Percentiles rank a stretch among this genome's conserved stretches.
These are phyloP conservation scores for Chaetomium olivaceum DNA, from an alignment of 2,329 filamentous ascomycete genomes.

Conservation along the genomic window DNA sequence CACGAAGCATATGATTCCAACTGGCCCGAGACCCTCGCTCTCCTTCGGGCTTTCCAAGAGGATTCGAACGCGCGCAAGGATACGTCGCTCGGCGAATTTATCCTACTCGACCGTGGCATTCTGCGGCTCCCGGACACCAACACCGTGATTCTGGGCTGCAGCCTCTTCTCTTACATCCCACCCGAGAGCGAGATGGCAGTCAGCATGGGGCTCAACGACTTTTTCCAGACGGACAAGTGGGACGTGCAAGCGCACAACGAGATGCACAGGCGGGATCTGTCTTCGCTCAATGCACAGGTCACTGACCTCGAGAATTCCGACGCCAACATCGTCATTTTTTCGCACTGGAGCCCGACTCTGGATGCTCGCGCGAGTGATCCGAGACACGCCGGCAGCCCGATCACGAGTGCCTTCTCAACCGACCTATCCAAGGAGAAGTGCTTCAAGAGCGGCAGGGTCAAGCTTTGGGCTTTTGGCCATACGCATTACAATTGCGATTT, in stretches of 20 bases:
- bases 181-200: constrained; percentile 36
- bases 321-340: constrained; percentile 28
- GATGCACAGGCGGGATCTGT: constrained; percentile 31
- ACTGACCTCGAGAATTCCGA: constrained; percentile 2
- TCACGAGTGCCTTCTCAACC: constrained; percentile 41
- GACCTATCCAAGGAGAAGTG: constrained; percentile 41
- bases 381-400: constrained; percentile 25
- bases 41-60: constrained; percentile 39
- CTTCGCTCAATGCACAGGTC: constrained; percentile 35
- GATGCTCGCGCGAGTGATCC: constrained; percentile 28
- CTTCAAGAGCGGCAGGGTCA: constrained; percentile 40
- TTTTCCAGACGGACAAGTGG: constrained; percentile 41
- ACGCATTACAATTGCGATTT: constrained; percentile 50
- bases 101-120: constrained; percentile 45
- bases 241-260: constrained; percentile 30
- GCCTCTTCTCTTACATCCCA: constrained; percentile 43
- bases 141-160: constrained; percentile 47
- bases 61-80: constrained; percentile 28
- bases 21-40: constrained; percentile 39
- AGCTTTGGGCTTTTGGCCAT: constrained; percentile 51
- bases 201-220: constrained; percentile 44
- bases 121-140: not conserved
- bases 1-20: constrained; percentile 54
- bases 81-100: constrained; percentile 40
- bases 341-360: constrained; percentile 33